Base-by-base conservation (phyloP, 2,329 filamentous ascomycete genomes). In the Ceratocystis alfenasii region DNA sequence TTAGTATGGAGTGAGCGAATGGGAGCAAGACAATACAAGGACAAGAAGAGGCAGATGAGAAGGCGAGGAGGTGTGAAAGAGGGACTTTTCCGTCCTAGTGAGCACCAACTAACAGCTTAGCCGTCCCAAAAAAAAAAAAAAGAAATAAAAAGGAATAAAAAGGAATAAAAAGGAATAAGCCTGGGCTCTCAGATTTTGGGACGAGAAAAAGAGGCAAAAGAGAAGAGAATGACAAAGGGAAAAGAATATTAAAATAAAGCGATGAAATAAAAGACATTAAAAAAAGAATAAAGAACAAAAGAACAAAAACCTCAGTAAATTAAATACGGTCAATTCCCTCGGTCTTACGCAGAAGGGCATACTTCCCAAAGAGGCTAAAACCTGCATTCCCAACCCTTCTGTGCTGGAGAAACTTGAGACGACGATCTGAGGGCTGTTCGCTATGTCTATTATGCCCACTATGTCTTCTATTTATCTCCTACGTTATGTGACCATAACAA, bases 1-100 rank as follows among this genome's bases (percentile, higher is more conserved):
- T 15, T 59, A 59, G 55, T n/a, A 36, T 59, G 55, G 55, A 59
- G 55, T 36, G 55, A 20, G 55, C 55, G 55, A 59, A 59, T 17
- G 55, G 30, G 55, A 59, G 33, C 55, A 59, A 36, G 55, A 59
- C 55, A 59, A 59, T 6, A 59, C 55, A 59, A 59, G 53, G 17
- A 57, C 53, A 7, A 57, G 28, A 57, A 5, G 10, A 57, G 53
- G 33, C 28, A n/a, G 30, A 36, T 28, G 55, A 5, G 6, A 8
- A 59, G 22, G 12, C 20, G 20, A 55, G 25, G 8, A 28, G 48
- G 6, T 28, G 48, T 41, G 48, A 53, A 8, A 33, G 55, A 33
- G 28, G 25, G 55, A 36, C 28, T 59, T 59, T 28, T 36, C 30
- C 55, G 55, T 59, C 30, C 55, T 36, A 59, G 55, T 59, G 7